phyloP scores from a whole-genome alignment of 2,329 filamentous ascomycete species.

The Diaporthe sp. region DNA sequence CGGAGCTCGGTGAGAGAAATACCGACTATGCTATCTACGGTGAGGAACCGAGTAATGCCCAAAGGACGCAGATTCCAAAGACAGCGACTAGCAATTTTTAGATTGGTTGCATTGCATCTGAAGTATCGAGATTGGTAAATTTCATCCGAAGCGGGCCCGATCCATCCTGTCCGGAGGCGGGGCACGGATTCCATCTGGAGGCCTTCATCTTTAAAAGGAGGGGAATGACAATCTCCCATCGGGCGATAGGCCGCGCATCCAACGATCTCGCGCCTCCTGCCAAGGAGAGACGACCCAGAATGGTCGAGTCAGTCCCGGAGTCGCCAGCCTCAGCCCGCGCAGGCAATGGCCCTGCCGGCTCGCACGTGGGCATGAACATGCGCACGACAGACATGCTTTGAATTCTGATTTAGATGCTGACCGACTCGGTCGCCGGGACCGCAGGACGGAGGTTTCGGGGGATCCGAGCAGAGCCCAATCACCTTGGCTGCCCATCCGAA shows the following conservation, averaged over 20 bases:
- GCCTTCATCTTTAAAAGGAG: background rate
- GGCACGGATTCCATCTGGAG: background rate
- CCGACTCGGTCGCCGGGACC: slow-evolving; percentile 24
- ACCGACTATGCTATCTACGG: background rate
- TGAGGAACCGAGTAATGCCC: background rate
- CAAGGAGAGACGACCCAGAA: slow-evolving; percentile 17
- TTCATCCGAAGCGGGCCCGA: background rate
- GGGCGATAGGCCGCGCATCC: slow-evolving; percentile 4
- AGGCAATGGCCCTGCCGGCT: slow-evolving; percentile 11
- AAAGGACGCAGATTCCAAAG: background rate
- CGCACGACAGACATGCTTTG: background rate
- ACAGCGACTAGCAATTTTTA: background rate
- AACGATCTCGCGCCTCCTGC: slow-evolving; percentile 6
- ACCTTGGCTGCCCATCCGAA: slow-evolving; percentile 1
- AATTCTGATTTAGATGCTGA: slow-evolving; percentile 8
- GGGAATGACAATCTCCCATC: slow-evolving; percentile 17
- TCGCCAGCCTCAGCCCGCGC: background rate
- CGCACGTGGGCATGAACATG: slow-evolving; percentile 21
- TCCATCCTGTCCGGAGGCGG: background rate
- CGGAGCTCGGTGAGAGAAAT: background rate
- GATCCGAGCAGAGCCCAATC: slow-evolving; percentile 15
- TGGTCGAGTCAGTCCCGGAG: slow-evolving; percentile 20
- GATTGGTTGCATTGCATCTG: background rate
- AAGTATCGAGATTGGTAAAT: background rate
- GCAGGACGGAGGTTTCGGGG: background rate